Percentiles rank a stretch among this genome's conserved stretches.
Conservation (phyloP, 106 monocot species). For the Allium fistulosum region DNA sequence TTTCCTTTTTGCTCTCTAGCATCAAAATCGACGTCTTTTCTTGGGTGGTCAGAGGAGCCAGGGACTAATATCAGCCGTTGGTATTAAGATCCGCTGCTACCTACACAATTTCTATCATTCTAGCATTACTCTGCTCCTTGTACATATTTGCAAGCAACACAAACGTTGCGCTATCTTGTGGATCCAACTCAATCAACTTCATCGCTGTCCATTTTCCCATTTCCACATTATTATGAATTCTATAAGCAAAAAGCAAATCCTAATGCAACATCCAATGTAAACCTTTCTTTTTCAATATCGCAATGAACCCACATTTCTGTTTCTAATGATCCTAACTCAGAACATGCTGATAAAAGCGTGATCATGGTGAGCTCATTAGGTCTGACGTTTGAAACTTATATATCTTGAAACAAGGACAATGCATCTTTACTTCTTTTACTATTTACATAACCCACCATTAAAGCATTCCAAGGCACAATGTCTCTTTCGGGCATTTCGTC, state of each 20-base stretch:
- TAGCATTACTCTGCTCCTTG: too few species aligned
- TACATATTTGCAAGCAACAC: constrained; percentile 40
- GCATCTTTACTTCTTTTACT: constrained; percentile 29
- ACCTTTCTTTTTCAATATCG: constrained; percentile 23
- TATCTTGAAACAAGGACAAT: constrained; percentile 35
- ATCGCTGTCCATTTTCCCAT: constrained; percentile 33
- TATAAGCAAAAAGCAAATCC: constrained; percentile 47
- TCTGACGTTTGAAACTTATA: constrained; percentile 25
- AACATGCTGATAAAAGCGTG: constrained; percentile 35
- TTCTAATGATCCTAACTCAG: constrained; percentile 42
- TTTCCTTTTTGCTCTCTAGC: too few species aligned
- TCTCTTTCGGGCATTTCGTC: constrained; percentile 49
- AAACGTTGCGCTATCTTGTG: constrained; percentile 32
- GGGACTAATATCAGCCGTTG: too few species aligned
- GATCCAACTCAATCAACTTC: constrained; percentile 26
- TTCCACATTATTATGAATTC: constrained; percentile 32
- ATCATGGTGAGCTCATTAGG: constrained; percentile 40
- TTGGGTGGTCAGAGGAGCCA: too few species aligned
- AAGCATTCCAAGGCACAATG: constrained; percentile 51
- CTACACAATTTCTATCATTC: too few species aligned
- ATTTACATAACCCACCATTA: constrained; percentile 43
- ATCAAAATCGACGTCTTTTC: too few species aligned
- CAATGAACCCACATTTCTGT: constrained; percentile 38
- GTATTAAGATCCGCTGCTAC: too few species aligned
- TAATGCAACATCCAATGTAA: constrained; percentile 14